Percentiles rank a stretch among this genome's conserved stretches.
Evolutionary conservation across 805 yeast species (phyloP).

Genomic region (Ogataea neopini): DNA sequence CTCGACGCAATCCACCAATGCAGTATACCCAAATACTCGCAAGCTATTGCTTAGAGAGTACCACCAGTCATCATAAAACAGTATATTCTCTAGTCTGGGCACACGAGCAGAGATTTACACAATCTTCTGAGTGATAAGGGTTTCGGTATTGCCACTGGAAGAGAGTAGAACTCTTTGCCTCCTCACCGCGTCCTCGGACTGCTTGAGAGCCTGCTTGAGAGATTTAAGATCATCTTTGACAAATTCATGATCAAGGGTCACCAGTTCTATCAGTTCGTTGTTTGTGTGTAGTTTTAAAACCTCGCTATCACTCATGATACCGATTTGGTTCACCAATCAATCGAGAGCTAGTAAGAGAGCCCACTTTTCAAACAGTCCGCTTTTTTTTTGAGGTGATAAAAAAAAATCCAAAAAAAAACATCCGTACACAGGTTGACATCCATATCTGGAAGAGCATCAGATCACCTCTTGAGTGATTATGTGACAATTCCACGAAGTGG

Average conservation of each 20-base stretch:
- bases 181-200: neutral
- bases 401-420: no score
- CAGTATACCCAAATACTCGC: neutral
- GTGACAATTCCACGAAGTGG: no score
- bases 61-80: slow-evolving; percentile 2
- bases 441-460: no score
- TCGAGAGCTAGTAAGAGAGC: no score
- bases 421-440: no score
- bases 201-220: neutral
- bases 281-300: neutral
- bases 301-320: no score
- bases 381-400: no score
- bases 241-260: neutral
- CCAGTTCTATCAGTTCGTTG: neutral
- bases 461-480: no score
- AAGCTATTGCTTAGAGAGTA: neutral
- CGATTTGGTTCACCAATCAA: no score
- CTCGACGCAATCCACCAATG: no score
- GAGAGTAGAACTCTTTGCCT: neutral
- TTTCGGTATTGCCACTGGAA: neutral
- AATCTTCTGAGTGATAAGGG: neutral
- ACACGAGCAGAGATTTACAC: neutral
- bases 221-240: neutral
- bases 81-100: neutral
- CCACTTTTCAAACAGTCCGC: no score